A percentile compares a stretch with the other conserved stretches of the same genome.
Evolutionary conservation across 2,329 filamentous ascomycete genomes (phyloP).

Genomic region (Diaporthe caulivora): DNA sequence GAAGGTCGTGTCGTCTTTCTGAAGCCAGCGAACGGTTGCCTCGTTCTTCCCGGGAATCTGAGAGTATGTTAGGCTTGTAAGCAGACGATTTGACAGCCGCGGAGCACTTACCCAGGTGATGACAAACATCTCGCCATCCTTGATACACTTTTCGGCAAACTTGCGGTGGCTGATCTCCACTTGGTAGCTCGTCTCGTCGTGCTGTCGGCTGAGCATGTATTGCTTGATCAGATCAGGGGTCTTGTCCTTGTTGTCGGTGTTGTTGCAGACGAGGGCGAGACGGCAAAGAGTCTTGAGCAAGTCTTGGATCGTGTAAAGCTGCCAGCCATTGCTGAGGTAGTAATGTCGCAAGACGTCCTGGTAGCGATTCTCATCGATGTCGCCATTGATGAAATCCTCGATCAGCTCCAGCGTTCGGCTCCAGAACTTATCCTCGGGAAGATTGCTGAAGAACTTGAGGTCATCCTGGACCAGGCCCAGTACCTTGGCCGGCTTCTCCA

Average conservation of each 20-base stretch:
- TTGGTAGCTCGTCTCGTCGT: slow-evolving; percentile 88
- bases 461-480: slow-evolving; percentile 86
- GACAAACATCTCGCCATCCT: slow-evolving; percentile 92
- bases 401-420: slow-evolving; percentile 86
- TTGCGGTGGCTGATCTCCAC: slow-evolving; percentile 92
- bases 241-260: slow-evolving; percentile 90
- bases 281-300: slow-evolving; percentile 85
- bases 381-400: slow-evolving; percentile 85
- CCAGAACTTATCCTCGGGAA: slow-evolving; percentile 80
- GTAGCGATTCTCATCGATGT: slow-evolving; percentile 84
- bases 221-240: slow-evolving; percentile 90
- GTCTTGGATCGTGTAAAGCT: slow-evolving; percentile 92
- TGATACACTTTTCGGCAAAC: slow-evolving; percentile 91
- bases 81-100: neutral
- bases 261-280: slow-evolving; percentile 85
- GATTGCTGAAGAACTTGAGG: slow-evolving; percentile 81
- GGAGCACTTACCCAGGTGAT: slow-evolving; percentile 84
- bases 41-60: slow-evolving; percentile 76
- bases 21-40: slow-evolving; percentile 78
- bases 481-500: slow-evolving; percentile 83
- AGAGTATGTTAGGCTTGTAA: slow-evolving; percentile 44
- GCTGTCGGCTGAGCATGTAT: slow-evolving; percentile 84
- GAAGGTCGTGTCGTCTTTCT: slow-evolving; percentile 80
- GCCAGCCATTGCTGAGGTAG: slow-evolving; percentile 92
- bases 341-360: slow-evolving; percentile 93